Conservation (phyloP, 2,329 filamentous ascomycete genomes). For the Alternaria atra region DNA sequence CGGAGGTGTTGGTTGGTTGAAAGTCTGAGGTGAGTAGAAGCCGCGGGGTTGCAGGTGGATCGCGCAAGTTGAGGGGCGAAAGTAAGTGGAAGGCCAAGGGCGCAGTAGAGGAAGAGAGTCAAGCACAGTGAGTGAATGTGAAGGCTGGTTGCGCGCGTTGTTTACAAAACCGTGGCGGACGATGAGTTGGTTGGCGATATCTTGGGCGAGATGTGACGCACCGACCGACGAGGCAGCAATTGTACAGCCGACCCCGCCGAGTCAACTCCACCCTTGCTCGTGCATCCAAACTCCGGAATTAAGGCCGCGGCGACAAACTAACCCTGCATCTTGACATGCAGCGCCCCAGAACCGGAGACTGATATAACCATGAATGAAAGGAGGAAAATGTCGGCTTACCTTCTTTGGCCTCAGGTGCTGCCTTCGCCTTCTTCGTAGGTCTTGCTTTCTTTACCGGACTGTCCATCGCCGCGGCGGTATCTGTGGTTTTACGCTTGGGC, state of each 20-base stretch:
- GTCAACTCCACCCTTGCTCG: conserved; percentile 21
- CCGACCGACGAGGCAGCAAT: conserved; percentile 29
- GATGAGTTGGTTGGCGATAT: conserved; percentile 13
- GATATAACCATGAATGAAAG: background rate
- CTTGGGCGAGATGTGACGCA: conserved; percentile 29
- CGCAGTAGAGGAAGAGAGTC: background rate
- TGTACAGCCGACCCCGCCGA: conserved; percentile 25
- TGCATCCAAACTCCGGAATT: conserved; percentile 17
- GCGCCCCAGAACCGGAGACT: background rate
- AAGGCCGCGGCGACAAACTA: conserved; percentile 15
- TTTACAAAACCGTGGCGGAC: conserved; percentile 8
- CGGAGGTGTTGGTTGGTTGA: background rate
- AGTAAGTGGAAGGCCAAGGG: background rate
- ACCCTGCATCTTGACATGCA: conserved; percentile 9
- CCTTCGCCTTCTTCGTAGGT: conserved; percentile 6
- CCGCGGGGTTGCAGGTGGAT: conserved; percentile 11
- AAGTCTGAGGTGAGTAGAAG: conserved; percentile 4
- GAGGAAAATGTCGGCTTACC: conserved; percentile 4
- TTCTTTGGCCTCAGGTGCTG: background rate
- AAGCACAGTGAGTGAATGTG: background rate
- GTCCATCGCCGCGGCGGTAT: background rate
- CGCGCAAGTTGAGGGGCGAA: background rate
- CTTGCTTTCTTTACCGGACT: conserved; percentile 12
- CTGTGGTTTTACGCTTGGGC: conserved; percentile 22
- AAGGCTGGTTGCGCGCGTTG: conserved; percentile 1